Evolutionary conservation across 208 protist species (phyloP), one percentile per base, ranked within the genome.

Genomic region (Wallacemonas collosoma): DNA sequence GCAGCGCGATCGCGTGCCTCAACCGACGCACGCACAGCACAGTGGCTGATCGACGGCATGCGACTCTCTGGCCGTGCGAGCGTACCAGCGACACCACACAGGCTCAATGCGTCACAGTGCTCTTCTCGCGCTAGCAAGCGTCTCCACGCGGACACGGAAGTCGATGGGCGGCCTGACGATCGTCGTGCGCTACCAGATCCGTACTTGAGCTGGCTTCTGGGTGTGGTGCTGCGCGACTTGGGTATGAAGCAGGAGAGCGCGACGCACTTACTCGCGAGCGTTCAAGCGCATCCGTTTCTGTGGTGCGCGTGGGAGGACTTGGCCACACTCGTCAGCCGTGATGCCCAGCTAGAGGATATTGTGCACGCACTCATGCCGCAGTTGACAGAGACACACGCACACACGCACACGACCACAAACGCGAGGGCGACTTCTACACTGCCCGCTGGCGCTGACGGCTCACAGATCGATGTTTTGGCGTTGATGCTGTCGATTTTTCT

Each of bases 271-370:
- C 64, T 93, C 9, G 85, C 87, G 11, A 79, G 79, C 40, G 64
- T 93, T 7, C 79, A 73, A 9, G 79, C 73, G 48, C 84, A 94
- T 64, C 91, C 91, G 9, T 71, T 96, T 55, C 75, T 96, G 73
- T 92, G 85, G 80, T 90, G 87, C 69, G 88, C 88, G 44, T 96
- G 91, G 89, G 77, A 91, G 67, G 91, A 96, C 75, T 78, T 96
- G 41, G 58, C 77, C 45, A 83, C 79, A 0, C 79, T 91, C 6
- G 86, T 94, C 26, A 89, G 76, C 43, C 77, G 83, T 5, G 88
- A 96, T 65, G 66, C 74, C 55, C 88, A 95, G 66, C 82, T 93
- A 53, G 82, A 83, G 39, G 90, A 95, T 50, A 76, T 95, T 60
- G 80, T 80, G 44, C 63, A 55, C 14, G 76, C 80, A 41, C 69